Evolutionary conservation across 2,329 filamentous ascomycete genomes (phyloP), one percentile per base, ranked within the genome.

Genomic region (Beauveria brongniartii): DNA sequence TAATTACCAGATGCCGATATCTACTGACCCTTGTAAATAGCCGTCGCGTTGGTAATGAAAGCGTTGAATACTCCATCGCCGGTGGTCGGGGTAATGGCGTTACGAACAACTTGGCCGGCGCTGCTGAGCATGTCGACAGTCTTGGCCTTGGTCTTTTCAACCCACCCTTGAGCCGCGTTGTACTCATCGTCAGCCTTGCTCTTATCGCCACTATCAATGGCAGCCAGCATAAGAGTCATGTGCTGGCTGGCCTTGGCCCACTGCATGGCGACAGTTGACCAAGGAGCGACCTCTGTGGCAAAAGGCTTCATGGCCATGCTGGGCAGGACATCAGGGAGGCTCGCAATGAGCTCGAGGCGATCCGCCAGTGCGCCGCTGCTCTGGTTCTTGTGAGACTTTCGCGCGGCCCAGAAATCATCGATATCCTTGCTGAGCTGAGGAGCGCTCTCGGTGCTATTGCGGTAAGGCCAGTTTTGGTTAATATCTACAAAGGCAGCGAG

Each of bases 381-480:
- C n/a, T 57, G 5, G n/a, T 56, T 57, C n/a, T 40, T 20, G 28
- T n/a, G 18, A 18, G 50, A 52, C n/a, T 43, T 20, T 8, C 58
- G 63, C 18, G 54, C 48, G n/a, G 55, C 55, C 63, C 63, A 64
- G 51, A 64, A 64, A 1, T 53, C 59, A 20, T 52, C 46, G 18
- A 64, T 61, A 18, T 59, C 63, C 40, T 63, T 62, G 63, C 57
- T 61, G 24, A 64, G 58, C 47, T 46, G 20, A 2, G 63, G 63
- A 4, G 63, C 61, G 40, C 50, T 57, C 47, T 63, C 53, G n/a
- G 55, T 54, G 14, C 34, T 48, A 8, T 63, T 50, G 18, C 61
- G 58, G 55, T 64, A 63, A 0, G 63, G 63, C 63, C 63, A 64
- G 58, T 63, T 56, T 26, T 64, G 63, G 44, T 64, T 64, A 12